Conservation (phyloP, 148 eudicot genomes). For the Linanthus parryae region DNA sequence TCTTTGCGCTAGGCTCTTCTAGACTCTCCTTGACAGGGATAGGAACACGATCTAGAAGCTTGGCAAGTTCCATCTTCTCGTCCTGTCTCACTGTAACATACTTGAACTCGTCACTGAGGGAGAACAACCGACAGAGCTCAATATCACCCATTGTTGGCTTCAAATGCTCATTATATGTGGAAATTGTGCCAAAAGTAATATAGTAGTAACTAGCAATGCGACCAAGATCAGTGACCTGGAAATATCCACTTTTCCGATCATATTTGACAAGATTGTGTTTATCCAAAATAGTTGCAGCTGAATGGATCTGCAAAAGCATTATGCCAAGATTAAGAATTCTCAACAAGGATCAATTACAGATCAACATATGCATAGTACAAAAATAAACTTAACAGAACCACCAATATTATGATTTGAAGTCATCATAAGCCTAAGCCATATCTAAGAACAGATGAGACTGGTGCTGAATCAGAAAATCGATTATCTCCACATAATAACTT, state of each 20-base stretch:
- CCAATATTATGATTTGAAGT: too few relatives aligned
- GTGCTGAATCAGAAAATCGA: too few relatives aligned
- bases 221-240: slow-evolving; percentile 11
- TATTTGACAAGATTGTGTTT: slow-evolving; percentile 11
- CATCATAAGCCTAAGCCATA: too few relatives aligned
- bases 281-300: slow-evolving; percentile 7
- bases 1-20: slow-evolving; percentile 14
- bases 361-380: background rate
- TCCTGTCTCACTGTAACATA: slow-evolving; percentile 15
- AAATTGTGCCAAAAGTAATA: slow-evolving; percentile 9
- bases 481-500: too few relatives aligned
- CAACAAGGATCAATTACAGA: background rate
- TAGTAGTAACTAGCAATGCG: slow-evolving; percentile 13
- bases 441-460: too few relatives aligned
- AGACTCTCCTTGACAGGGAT: slow-evolving; percentile 10
- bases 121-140: slow-evolving; percentile 11
- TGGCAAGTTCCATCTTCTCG: slow-evolving; percentile 15
- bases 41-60: slow-evolving; percentile 16
- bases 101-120: slow-evolving; percentile 13
- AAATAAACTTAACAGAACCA: background rate
- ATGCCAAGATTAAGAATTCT: background rate
- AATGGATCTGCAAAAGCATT: slow-evolving; percentile 7
- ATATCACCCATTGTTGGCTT: slow-evolving; percentile 16
- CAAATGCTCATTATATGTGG: slow-evolving; percentile 11
- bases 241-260: slow-evolving; percentile 13